phyloP scores from a whole-genome alignment of 305 asterid genomes.

The Rubia tinctorum region DNA sequence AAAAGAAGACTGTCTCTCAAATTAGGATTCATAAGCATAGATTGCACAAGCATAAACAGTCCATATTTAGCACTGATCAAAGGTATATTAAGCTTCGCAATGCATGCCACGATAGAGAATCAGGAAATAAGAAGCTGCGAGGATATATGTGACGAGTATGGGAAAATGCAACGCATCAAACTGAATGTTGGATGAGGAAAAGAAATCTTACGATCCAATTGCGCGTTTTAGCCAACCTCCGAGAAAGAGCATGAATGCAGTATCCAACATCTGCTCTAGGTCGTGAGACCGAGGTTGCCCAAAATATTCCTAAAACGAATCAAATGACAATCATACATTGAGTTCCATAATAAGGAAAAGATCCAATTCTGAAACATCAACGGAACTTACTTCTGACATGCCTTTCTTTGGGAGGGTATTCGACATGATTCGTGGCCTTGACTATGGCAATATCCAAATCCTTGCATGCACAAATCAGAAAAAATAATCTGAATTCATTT shows the following conservation, averaged over 20 bases:
- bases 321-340: neutral
- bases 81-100: too few relatives aligned
- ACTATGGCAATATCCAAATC: slow-evolving; percentile 90
- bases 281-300: slow-evolving; percentile 53
- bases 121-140: neutral
- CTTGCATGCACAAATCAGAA: slow-evolving; percentile 30
- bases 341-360: neutral
- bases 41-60: too few relatives aligned
- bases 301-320: slow-evolving; percentile 44
- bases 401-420: slow-evolving; percentile 83
- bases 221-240: slow-evolving; percentile 69
- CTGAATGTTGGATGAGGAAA: neutral
- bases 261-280: slow-evolving; percentile 93
- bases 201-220: slow-evolving; percentile 66
- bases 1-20: too few relatives aligned
- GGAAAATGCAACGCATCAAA: neutral
- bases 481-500: neutral
- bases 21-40: too few relatives aligned
- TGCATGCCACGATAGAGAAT: too few relatives aligned
- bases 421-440: slow-evolving; percentile 87
- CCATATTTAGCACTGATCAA: too few relatives aligned
- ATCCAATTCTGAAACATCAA: neutral
- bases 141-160: neutral
- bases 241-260: slow-evolving; percentile 83
- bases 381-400: slow-evolving; percentile 73